phyloP scores from a whole-genome alignment of 768 basidiomycete genomes.

The Hypsizygus marmoreus region DNA sequence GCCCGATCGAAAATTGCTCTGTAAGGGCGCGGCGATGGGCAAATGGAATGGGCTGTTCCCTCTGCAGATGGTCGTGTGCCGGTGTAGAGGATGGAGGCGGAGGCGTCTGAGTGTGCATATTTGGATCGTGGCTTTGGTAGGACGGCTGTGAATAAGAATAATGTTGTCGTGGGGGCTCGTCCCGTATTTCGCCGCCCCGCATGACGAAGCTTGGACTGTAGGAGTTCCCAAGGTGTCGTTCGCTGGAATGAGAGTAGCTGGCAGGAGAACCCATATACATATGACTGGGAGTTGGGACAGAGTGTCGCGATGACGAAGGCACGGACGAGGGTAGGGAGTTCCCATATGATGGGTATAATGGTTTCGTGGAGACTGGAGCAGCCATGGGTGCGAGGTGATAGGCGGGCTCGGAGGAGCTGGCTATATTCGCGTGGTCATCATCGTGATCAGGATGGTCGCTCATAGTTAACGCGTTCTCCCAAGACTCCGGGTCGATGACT shows the following conservation, averaged over 20 bases:
- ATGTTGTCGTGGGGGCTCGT: slow-evolving; percentile 45
- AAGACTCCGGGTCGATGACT: slow-evolving; percentile 50
- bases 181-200: slow-evolving; percentile 45
- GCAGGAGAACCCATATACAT: slow-evolving; percentile 41
- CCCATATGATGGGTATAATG: slow-evolving; percentile 45
- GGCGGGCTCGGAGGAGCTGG: slow-evolving; percentile 40
- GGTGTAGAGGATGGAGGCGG: slow-evolving; percentile 37
- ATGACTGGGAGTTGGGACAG: slow-evolving; percentile 35
- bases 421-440: slow-evolving; percentile 30
- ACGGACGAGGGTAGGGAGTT: slow-evolving; percentile 41
- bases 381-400: slow-evolving; percentile 49
- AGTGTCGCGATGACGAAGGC: slow-evolving; percentile 43
- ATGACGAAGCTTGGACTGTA: slow-evolving; percentile 50
- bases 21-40: slow-evolving; percentile 59
- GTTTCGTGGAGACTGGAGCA: slow-evolving; percentile 49
- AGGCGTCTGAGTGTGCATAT: slow-evolving; percentile 42
- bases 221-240: slow-evolving; percentile 48
- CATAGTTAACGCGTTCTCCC: slow-evolving; percentile 61
- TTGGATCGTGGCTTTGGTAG: slow-evolving; percentile 44
- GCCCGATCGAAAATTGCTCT: slow-evolving; percentile 51
- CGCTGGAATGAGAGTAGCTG: slow-evolving; percentile 50
- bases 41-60: slow-evolving; percentile 49
- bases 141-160: slow-evolving; percentile 54
- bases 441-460: slow-evolving; percentile 35
- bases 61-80: slow-evolving; percentile 39